Base-by-base conservation (phyloP, 148 eudicot genomes). In the Camellia sinensis region DNA sequence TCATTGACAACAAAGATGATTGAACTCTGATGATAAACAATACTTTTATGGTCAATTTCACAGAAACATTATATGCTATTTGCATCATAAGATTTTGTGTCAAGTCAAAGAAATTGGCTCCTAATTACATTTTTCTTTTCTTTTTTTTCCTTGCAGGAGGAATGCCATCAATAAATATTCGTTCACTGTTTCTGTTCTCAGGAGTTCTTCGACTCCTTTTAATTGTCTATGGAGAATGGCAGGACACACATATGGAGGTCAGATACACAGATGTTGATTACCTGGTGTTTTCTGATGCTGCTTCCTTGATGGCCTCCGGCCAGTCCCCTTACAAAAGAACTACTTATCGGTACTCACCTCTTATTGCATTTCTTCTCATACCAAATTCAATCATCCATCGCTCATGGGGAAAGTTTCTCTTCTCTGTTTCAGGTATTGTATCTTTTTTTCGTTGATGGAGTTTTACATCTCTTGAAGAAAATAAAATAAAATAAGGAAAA, bases 181-280 rank as follows among this genome's bases (percentile, higher is more conserved):
- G 83, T 63, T 86, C 87, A 22, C 83, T 96, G 78, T 82, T 93
- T 41, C 54, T 96, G 54, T 79, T 92, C 79, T 96, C 99, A 15
- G 91, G 91, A 19, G 41, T 86, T 44, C 83, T 96, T 67, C 90
- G 99, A 29, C 82, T 90, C 19, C 41, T 88, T 66, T 78, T 96
- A 79, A 93, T 96, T 75, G 56, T 93, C 1, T 96, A 92, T 79
- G 98, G 99, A 80, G 98, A 96, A 77, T 96, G 99, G 99, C 99
- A 96, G 83, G 99, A 96, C 82, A 81, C 86, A 56, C 92, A 93
- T 82, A 91, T 95, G 99, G 97, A 89, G 85, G 98, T 93, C 74
- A 89, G 98, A 79, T 95, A 95, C 82, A 95, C 99, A 7, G 99
- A 96, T 85, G 90, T 93, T 50, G 99, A 96, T 85, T 95, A 95